Base-by-base conservation (phyloP, 1,284 basidiomycete genomes). In the Puccinia coronata region DNA sequence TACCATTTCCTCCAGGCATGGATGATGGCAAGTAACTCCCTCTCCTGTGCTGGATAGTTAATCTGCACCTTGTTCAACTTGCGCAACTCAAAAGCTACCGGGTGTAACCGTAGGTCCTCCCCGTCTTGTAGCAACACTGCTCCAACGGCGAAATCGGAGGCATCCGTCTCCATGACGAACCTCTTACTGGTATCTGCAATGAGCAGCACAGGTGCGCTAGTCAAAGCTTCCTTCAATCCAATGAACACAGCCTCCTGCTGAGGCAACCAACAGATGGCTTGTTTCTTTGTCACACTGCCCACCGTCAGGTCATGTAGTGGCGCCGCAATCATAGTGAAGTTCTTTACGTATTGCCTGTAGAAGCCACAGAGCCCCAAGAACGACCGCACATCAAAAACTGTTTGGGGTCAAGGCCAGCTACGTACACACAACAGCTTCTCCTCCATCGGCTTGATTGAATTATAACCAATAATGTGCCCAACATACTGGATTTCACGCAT, bases 21-120 rank as follows among this genome's bases (percentile, higher is more conserved):
- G 4, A 82, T 69, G 20, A 83, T 80, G 4, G 82, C 80, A 1
- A 83, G 57, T 9, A 83, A 31, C 55, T 83, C 74, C 80, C 80
- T 47, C n/a, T 47, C 43, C 8, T 47, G 43, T 47, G 43, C 55
- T 25, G 55, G 55, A 12, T 57, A 57, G n/a, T 57, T 57, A 4
- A 57, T 25, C 18, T 57, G 55, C 4, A 25, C 18, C 28, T 57
- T 82, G 82, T 51, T 83, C 82, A 53, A 41, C n/a, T 74, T 82
- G 75, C 80, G 18, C 0, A 81, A 82, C 23, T 72, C 77, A 63
- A 78, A 83, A 6, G 82, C 81, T 47, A 80, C 74, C 1, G 81
- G 82, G 16, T 41, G 55, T 8, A 23, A 18, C 20, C 23, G 2
- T 69, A 61, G 12, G 59, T 23, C 9, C 1, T 65, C 71, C 31